A percentile compares a stretch with the other conserved stretches of the same genome.
These are phyloP conservation scores for Favolaschia claudopus DNA, from an alignment of 768 basidiomycete genomes.

Conservation along the genomic window DNA sequence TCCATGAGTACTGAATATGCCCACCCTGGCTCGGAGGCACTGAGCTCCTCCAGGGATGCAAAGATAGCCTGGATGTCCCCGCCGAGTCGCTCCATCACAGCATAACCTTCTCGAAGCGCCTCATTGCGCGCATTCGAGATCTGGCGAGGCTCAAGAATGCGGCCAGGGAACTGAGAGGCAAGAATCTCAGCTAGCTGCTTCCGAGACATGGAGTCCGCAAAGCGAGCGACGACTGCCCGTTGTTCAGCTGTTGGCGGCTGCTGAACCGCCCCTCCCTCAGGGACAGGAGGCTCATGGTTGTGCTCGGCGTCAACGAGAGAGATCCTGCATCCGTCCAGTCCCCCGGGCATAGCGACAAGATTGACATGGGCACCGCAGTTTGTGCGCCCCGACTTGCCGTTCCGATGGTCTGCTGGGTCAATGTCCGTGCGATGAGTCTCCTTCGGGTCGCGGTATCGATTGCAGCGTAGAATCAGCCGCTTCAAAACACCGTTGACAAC, in stretches of 20 bases:
- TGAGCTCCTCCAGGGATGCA: constrained; percentile 20
- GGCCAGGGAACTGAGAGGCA: constrained; percentile 14
- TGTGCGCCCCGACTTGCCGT: too few species aligned
- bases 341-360: constrained; percentile 1
- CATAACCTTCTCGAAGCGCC: constrained; percentile 16
- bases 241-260: constrained; percentile 29
- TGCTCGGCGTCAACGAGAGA: constrained; percentile 28
- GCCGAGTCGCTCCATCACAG: constrained; percentile 30
- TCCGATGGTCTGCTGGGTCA: constrained; percentile 6
- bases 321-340: constrained; percentile 23
- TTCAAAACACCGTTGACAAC: not conserved
- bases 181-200: constrained; percentile 3
- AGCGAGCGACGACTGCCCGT: constrained; percentile 9
- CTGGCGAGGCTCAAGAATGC: constrained; percentile 36
- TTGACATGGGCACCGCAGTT: constrained; percentile 32
- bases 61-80: constrained; percentile 38
- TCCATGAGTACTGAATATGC: constrained; percentile 28
- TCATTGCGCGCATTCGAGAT: constrained; percentile 36
- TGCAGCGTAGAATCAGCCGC: not conserved
- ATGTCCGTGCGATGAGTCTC: not conserved
- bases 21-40: constrained; percentile 29
- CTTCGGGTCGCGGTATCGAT: not conserved
- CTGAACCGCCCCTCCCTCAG: constrained; percentile 17
- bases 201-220: constrained; percentile 1
- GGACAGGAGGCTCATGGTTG: constrained; percentile 34